Conservation (phyloP, 225 moss, liverwort and hornwort species). For the Straminergon stramineum region DNA sequence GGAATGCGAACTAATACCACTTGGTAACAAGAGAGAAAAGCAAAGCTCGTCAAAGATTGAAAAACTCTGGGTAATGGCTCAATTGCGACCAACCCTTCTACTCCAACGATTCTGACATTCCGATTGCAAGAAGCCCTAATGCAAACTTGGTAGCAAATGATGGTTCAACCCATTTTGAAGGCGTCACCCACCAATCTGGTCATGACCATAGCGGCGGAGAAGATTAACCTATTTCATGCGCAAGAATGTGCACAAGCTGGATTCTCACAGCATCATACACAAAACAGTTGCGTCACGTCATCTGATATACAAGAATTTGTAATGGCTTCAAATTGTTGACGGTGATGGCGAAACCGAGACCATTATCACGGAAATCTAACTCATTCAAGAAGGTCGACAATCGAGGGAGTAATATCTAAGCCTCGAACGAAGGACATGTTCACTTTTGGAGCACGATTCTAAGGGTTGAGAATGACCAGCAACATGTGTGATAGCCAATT, state of each 20-base stretch:
- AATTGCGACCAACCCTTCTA: background rate
- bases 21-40: background rate
- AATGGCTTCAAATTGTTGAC: background rate
- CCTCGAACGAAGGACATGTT: background rate
- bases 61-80: background rate
- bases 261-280: background rate
- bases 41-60: background rate
- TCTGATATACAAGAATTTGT: background rate
- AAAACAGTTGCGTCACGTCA: background rate
- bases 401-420: background rate
- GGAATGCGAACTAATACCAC: background rate
- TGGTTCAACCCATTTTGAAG: background rate
- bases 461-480: background rate
- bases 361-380: background rate
- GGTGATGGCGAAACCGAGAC: background rate
- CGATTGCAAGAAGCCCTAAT: conserved; percentile 16
- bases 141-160: background rate
- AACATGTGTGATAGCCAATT: background rate
- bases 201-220: background rate
- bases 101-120: background rate
- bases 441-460: background rate
- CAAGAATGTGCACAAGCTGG: background rate
- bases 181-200: background rate
- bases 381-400: background rate
- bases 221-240: background rate